Evolutionary conservation across 805 yeast genomes (phyloP).

Genomic region (Vanderwaltozyma tropicalis): DNA sequence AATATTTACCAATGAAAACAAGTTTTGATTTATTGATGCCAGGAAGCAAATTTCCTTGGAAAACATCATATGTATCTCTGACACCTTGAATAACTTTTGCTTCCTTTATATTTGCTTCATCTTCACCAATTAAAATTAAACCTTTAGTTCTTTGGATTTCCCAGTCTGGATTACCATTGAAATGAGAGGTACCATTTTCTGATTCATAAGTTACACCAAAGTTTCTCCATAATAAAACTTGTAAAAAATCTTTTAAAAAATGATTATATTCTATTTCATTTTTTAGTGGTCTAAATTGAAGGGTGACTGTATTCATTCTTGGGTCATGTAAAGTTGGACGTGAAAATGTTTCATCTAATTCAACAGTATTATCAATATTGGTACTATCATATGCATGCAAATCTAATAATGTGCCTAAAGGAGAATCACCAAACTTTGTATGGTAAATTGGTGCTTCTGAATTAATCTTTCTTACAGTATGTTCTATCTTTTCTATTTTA

Average conservation of each 20-base stretch:
- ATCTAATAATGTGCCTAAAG: conserved; percentile 54
- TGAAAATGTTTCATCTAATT: not conserved
- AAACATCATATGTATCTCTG: conserved; percentile 78
- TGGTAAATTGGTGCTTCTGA: conserved; percentile 53
- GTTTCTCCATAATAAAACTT: conserved; percentile 56
- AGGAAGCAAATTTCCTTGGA: conserved; percentile 31
- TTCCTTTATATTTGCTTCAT: conserved; percentile 16
- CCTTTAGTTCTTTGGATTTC: conserved; percentile 86
- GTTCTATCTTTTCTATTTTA: conserved; percentile 26
- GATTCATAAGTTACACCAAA: conserved; percentile 37
- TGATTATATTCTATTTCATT: conserved; percentile 29
- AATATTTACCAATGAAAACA: conserved; percentile 66
- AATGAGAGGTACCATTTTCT: conserved; percentile 14
- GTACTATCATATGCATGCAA: conserved; percentile 61
- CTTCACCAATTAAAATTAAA: conserved; percentile 36
- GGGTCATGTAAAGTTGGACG: conserved; percentile 37
- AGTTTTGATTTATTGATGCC: conserved; percentile 39
- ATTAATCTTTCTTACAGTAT: conserved; percentile 43
- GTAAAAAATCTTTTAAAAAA: conserved; percentile 52
- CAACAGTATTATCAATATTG: conserved; percentile 1
- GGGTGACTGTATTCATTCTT: conserved; percentile 42
- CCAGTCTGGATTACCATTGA: conserved; percentile 10
- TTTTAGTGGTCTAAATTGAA: conserved; percentile 36
- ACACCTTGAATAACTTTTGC: conserved; percentile 81
- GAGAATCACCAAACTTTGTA: conserved; percentile 67